Conservation (phyloP, 129 eudicot genomes). For the Artemisia tridentata region DNA sequence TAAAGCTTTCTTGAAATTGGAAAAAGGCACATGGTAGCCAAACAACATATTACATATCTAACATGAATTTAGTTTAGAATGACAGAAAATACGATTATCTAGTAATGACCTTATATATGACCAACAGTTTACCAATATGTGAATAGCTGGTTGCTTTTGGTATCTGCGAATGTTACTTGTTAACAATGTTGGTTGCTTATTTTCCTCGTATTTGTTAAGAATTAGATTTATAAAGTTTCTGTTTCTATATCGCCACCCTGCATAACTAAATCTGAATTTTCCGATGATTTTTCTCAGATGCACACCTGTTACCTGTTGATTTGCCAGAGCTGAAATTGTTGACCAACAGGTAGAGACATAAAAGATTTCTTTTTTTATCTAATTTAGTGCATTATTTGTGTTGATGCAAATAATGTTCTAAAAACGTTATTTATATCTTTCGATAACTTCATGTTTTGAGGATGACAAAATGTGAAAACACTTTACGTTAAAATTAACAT, state of each 20-base stretch:
- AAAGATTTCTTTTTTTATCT: slow-evolving; percentile 6
- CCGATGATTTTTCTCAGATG: slow-evolving; percentile 54
- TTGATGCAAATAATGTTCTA: too few species aligned
- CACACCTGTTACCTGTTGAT: slow-evolving; percentile 87
- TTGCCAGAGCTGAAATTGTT: slow-evolving; percentile 82
- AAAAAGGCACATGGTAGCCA: slow-evolving; percentile 18
- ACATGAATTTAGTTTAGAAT: neutral
- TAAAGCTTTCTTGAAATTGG: neutral
- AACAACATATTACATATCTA: neutral
- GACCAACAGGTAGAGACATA: slow-evolving; percentile 60
- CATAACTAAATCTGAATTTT: slow-evolving; percentile 5
- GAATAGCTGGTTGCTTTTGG: slow-evolving; percentile 8
- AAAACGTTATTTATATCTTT: too few species aligned
- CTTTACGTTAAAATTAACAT: too few species aligned
- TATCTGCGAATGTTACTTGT: neutral
- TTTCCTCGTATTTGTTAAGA: slow-evolving; percentile 2
- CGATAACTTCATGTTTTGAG: too few species aligned
- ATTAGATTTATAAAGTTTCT: neutral
- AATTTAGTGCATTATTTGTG: neutral
- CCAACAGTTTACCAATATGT: neutral
- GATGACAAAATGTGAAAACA: too few species aligned
- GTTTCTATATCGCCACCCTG: neutral
- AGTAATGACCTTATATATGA: neutral
- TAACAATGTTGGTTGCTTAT: neutral
- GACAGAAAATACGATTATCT: neutral